Evolutionary conservation across 2,329 filamentous ascomycete species (phyloP).

Genomic region (Trichoderma arundinaceum): DNA sequence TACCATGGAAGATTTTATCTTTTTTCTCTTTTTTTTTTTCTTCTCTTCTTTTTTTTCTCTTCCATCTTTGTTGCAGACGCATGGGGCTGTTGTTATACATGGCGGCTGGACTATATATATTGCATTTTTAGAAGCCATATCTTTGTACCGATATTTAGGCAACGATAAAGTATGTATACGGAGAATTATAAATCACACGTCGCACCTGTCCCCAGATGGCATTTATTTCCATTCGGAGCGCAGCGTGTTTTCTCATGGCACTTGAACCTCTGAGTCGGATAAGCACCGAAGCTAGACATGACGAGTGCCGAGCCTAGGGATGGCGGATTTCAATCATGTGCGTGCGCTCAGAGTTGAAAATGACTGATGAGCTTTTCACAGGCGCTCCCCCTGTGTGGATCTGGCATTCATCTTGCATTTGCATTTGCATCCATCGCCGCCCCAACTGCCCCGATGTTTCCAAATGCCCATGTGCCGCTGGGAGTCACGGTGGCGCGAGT

Average conservation of each 20-base stretch:
- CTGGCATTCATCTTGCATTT: not conserved
- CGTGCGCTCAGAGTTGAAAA: not conserved
- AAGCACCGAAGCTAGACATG: conserved; percentile 8
- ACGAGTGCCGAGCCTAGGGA: conserved; percentile 15
- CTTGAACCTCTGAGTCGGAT: not conserved
- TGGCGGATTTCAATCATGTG: conserved; percentile 25
- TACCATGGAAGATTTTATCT: not conserved
- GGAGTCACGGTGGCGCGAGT: conserved; percentile 33
- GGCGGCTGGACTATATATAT: not conserved
- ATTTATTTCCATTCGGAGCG: no score
- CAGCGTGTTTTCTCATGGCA: no score
- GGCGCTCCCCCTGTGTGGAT: not conserved
- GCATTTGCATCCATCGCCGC: not conserved
- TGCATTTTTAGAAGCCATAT: no score
- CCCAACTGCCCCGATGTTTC: not conserved
- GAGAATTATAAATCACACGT: no score
- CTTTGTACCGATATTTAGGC: no score
- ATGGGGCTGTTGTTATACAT: not conserved
- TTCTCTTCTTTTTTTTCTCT: not conserved
- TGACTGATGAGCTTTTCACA: conserved; percentile 16
- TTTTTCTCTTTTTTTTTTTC: not conserved
- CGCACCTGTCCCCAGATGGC: no score
- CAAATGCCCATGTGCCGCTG: conserved; percentile 33
- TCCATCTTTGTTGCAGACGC: not conserved
- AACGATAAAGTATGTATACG: no score